Percentiles rank a stretch among this genome's conserved stretches.
Evolutionary conservation across 257 asterid genomes (phyloP).

Genomic region (Nicotiana obtusifolia): DNA sequence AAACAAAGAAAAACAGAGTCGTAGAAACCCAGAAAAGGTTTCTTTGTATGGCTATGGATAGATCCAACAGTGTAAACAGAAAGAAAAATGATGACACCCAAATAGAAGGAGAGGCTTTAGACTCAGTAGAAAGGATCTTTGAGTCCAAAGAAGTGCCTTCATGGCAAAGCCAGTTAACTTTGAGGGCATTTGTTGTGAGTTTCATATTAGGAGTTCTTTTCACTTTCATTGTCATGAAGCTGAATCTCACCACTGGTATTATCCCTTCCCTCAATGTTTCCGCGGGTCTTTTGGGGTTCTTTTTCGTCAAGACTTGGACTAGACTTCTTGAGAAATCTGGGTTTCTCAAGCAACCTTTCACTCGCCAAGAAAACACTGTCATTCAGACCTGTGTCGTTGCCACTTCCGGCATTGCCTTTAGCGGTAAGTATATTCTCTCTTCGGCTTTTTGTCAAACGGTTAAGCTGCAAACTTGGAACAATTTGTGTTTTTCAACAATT

Average conservation of each 20-base stretch:
- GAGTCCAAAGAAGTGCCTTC: slow-evolving; percentile 74
- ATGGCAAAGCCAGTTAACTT: slow-evolving; percentile 77
- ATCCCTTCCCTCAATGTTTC: slow-evolving; percentile 91
- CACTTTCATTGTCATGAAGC: slow-evolving; percentile 90
- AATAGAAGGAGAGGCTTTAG: slow-evolving; percentile 16
- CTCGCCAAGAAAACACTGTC: slow-evolving; percentile 88
- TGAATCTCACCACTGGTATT: slow-evolving; percentile 83
- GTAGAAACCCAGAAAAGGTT: background rate
- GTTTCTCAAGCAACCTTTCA: slow-evolving; percentile 65
- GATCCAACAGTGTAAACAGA: slow-evolving; percentile 3
- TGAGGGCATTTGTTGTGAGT: slow-evolving; percentile 70
- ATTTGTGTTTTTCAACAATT: background rate
- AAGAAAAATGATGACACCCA: slow-evolving; percentile 10
- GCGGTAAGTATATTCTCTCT: slow-evolving; percentile 41
- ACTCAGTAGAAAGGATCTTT: slow-evolving; percentile 59
- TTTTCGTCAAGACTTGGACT: slow-evolving; percentile 83
- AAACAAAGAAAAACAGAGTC: background rate
- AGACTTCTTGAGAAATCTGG: slow-evolving; percentile 65
- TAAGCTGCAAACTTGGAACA: background rate
- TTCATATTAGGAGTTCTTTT: slow-evolving; percentile 56
- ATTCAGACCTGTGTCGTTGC: slow-evolving; percentile 98
- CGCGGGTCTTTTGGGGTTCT: slow-evolving; percentile 89
- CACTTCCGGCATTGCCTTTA: slow-evolving; percentile 88
- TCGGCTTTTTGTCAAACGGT: background rate
- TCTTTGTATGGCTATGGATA: background rate